A percentile compares a stretch with the other conserved stretches of the same genome.
Evolutionary conservation across 1,139 yeast genomes (phyloP).

Genomic region (Magnusiomyces paraingens): DNA sequence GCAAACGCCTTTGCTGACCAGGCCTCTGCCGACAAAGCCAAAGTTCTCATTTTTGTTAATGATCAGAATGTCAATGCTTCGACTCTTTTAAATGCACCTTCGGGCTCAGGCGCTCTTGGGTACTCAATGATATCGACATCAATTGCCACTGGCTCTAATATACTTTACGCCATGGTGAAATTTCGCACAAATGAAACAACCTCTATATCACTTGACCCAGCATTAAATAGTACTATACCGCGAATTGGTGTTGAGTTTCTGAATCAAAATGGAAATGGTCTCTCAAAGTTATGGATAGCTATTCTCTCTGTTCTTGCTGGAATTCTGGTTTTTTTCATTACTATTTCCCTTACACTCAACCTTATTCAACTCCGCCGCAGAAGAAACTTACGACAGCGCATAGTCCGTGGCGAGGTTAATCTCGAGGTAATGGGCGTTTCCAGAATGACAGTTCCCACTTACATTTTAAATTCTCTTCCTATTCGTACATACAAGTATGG

Average conservation of each 20-base stretch:
- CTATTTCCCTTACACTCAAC: constrained; percentile 18
- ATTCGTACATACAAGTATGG: constrained; percentile 18
- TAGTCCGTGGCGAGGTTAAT: constrained; percentile 26
- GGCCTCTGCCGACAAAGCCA: constrained; percentile 12
- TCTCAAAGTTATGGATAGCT: constrained; percentile 18
- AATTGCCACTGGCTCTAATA: constrained; percentile 9
- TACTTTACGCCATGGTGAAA: constrained; percentile 10
- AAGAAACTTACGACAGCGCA: constrained; percentile 21
- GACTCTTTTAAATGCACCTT: constrained; percentile 3
- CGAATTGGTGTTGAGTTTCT: constrained; percentile 13
- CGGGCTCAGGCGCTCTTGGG: constrained; percentile 3
- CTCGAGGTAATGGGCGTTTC: constrained; percentile 25
- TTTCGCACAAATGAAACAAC: constrained; percentile 10
- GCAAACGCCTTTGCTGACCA: constrained; percentile 11
- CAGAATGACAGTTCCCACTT: constrained; percentile 24
- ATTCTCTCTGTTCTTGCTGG: constrained; percentile 18
- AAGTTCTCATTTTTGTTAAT: constrained; percentile 12
- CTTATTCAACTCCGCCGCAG: constrained; percentile 20
- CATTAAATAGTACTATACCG: background rate
- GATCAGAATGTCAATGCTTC: constrained; percentile 1
- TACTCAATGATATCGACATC: constrained; percentile 6
- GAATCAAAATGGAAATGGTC: constrained; percentile 1
- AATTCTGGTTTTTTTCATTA: constrained; percentile 11
- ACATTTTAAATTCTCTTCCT: constrained; percentile 23
- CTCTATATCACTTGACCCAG: constrained; percentile 5